These are phyloP conservation scores for Phylloporus sp. DNA, from an alignment of 768 basidiomycete species.

Conservation along the genomic window DNA sequence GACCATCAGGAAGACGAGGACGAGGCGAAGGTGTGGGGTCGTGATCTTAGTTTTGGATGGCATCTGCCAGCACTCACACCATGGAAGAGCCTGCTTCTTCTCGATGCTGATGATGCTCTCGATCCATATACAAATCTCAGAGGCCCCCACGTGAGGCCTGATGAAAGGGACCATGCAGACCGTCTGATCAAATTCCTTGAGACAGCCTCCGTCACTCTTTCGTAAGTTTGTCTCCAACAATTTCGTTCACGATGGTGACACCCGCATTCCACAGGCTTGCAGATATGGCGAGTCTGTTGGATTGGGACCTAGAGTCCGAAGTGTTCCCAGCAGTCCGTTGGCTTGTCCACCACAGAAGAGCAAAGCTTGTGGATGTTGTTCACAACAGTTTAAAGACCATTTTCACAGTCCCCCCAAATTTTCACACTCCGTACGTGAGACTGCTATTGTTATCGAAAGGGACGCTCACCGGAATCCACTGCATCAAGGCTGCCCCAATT, in stretches of 20 bases:
- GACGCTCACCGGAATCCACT: neutral
- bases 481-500: conserved; percentile 36
- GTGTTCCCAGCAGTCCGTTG: conserved; percentile 89
- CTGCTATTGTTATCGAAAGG: neutral
- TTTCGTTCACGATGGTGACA: neutral
- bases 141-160: conserved; percentile 55
- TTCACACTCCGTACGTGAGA: conserved; percentile 53
- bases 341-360: conserved; percentile 86
- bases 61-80: conserved; percentile 70
- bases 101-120: conserved; percentile 56
- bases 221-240: conserved; percentile 44
- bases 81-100: conserved; percentile 86
- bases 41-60: conserved; percentile 69
- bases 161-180: conserved; percentile 66
- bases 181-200: conserved; percentile 74
- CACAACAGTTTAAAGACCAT: conserved; percentile 77
- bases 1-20: conserved; percentile 52
- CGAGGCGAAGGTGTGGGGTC: conserved; percentile 56
- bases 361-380: conserved; percentile 84
- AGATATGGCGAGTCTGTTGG: conserved; percentile 75
- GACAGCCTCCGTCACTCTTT: conserved; percentile 67
- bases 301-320: conserved; percentile 80
- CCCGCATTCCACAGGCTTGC: conserved; percentile 46
- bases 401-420: conserved; percentile 68
- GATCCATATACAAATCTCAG: conserved; percentile 60